Percentiles rank a stretch among this genome's conserved stretches.
Conservation (phyloP, 768 basidiomycete genomes). For the Erythrobasidium yunnanense region DNA sequence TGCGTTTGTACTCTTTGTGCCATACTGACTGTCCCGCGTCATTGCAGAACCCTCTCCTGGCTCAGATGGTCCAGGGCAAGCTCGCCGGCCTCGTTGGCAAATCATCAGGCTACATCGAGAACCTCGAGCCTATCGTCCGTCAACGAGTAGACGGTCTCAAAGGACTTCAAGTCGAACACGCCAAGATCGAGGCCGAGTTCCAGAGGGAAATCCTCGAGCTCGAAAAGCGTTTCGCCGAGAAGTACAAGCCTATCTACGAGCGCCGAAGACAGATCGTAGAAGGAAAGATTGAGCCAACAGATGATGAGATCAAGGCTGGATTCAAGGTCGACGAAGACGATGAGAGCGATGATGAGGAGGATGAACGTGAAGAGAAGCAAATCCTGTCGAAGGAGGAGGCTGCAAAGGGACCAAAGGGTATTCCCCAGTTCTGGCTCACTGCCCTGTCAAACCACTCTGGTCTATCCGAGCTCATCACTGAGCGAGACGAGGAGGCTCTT, state of each 20-base stretch:
- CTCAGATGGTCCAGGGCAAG: slow-evolving; percentile 70
- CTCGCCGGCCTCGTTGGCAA: slow-evolving; percentile 75
- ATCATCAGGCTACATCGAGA: slow-evolving; percentile 90
- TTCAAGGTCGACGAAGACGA: slow-evolving; percentile 56
- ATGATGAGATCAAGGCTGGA: slow-evolving; percentile 73
- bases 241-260: slow-evolving; percentile 63
- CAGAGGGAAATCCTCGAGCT: slow-evolving; percentile 89
- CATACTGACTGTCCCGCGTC: background rate
- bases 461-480: slow-evolving; percentile 77
- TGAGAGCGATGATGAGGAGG: slow-evolving; percentile 38
- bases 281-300: slow-evolving; percentile 60
- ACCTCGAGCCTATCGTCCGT: slow-evolving; percentile 67
- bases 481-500: slow-evolving; percentile 78
- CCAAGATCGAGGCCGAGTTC: slow-evolving; percentile 81
- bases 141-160: slow-evolving; percentile 80
- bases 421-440: slow-evolving; percentile 97
- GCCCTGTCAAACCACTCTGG: slow-evolving; percentile 83
- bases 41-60: slow-evolving; percentile 57
- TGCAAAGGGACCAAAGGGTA: slow-evolving; percentile 46
- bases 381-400: slow-evolving; percentile 37
- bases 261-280: slow-evolving; percentile 74
- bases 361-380: slow-evolving; percentile 34
- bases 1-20: background rate
- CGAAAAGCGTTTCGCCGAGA: slow-evolving; percentile 64
- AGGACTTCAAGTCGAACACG: slow-evolving; percentile 83